Base-by-base conservation (phyloP, 139 green algal genomes). In the Limnomonas spitsbergensis region DNA sequence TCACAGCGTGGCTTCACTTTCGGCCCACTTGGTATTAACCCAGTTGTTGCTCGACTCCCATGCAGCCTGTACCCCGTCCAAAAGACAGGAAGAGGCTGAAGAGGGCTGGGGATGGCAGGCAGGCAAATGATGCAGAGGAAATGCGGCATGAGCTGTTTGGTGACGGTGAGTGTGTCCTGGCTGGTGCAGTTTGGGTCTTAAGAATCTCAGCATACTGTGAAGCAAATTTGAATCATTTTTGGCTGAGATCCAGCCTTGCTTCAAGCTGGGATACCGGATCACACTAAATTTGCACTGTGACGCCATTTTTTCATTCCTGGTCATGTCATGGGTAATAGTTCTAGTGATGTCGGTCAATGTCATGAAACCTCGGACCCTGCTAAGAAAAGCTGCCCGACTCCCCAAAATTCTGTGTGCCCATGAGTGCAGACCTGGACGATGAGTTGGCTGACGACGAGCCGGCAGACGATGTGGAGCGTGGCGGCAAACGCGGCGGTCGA, bases 141-240 rank as follows among this genome's bases (percentile, higher is more conserved):
- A 79, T 97, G 53, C 75, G 90, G 76, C 84, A 88, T 36, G 85
- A 91, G 34, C 84, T 97, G 20, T 97, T 97, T 78, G 93, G 93
- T 3, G 81, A 88, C 27, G 86, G 83, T 26, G 83, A 90, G 40
- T 86, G 77, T 89, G 78, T 74, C 69, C 36, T 32, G 6, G 9
- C 7, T 6, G 42, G 42, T 9, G 42, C 9, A 9, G 7, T 54
- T 6, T 9, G 42, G 6, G 42, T 9, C 42, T 27, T 54, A 6
- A 54, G 42, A 6, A 54, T 9, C 7, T 54, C 42, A 27, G 7
- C 7, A 9, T 54, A 27, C 7, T 6, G 42, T 27, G 42, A 9
- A 9, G 42, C 7, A 6, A 54, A 54, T 6, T 54, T 6, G 9
- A 54, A 27, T 6, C 7, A 6, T 54, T 6, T 6, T 6, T 54